phyloP scores from a whole-genome alignment of 2,329 filamentous ascomycete genomes.

The Aspergillus eucalypticola region DNA sequence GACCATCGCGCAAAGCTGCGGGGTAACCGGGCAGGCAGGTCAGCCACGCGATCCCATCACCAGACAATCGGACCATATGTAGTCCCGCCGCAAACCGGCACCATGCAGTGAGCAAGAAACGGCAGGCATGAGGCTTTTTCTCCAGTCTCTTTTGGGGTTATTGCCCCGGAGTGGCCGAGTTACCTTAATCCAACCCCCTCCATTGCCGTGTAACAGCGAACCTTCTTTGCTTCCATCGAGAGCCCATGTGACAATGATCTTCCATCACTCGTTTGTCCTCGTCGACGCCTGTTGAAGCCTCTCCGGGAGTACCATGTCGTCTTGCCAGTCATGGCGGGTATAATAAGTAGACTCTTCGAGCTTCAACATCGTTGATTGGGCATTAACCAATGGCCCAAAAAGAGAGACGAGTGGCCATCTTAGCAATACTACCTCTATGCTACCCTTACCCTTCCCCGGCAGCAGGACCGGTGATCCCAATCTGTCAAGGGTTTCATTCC shows the following conservation, averaged over 20 bases:
- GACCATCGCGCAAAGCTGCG: constrained; percentile 6
- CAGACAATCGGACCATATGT: constrained; percentile 16
- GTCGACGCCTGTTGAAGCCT: neutral
- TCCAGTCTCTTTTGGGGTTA: neutral
- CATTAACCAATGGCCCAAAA: neutral
- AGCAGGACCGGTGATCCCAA: neutral
- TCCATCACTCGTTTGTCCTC: neutral
- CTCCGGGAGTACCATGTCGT: neutral
- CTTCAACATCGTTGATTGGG: neutral
- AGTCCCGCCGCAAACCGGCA: neutral
- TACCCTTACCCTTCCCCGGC: neutral
- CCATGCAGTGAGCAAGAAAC: neutral
- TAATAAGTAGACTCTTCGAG: neutral
- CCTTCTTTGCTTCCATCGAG: neutral
- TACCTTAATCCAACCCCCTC: constrained; percentile 5
- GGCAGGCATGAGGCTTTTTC: neutral
- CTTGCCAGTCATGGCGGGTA: neutral
- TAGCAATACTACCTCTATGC: neutral
- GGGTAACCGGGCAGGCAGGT: constrained; percentile 14
- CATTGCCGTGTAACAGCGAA: constrained; percentile 3
- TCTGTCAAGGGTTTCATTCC: neutral
- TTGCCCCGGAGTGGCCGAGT: neutral
- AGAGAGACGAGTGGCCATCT: neutral
- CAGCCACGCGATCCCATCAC: constrained; percentile 22
- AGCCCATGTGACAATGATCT: constrained; percentile 7